A percentile compares a stretch with the other conserved stretches of the same genome.
These are phyloP conservation scores for Globisporangium cederbergense DNA, from an alignment of 352 stramenopile genomes.

Conservation along the genomic window DNA sequence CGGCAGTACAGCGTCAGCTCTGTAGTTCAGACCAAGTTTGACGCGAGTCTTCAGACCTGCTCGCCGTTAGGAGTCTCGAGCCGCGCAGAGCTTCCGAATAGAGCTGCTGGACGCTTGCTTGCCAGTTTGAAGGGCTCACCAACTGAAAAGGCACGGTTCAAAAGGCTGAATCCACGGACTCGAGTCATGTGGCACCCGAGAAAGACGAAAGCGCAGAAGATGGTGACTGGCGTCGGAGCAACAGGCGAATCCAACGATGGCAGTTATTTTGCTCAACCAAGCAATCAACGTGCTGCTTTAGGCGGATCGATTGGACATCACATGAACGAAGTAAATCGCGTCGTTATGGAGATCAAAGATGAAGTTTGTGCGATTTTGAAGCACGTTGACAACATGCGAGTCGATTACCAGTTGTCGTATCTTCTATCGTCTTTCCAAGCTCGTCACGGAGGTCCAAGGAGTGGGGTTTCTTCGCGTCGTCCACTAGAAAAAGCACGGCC, in stretches of 20 bases:
- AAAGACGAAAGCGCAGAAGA: not conserved
- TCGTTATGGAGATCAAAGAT: conserved; percentile 77
- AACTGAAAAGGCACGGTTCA: not conserved
- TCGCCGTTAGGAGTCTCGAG: not conserved
- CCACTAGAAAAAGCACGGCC: conserved; percentile 4
- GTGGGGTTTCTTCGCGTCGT: not conserved
- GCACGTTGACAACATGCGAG: conserved; percentile 49
- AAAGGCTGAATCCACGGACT: not conserved
- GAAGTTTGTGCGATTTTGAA: conserved; percentile 63
- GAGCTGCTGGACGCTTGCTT: not conserved
- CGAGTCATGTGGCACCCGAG: conserved; percentile 1
- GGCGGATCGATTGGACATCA: conserved; percentile 24
- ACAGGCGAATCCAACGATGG: not conserved
- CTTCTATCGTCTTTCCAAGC: conserved; percentile 43
- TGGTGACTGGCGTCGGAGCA: not conserved
- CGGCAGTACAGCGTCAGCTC: conserved; percentile 26
- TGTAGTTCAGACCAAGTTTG: conserved; percentile 2
- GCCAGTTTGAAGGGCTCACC: not conserved
- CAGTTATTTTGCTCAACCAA: not conserved
- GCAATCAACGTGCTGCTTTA: not conserved
- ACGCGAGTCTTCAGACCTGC: not conserved
- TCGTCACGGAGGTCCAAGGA: conserved; percentile 21
- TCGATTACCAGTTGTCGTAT: conserved; percentile 66
- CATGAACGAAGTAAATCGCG: conserved; percentile 38
- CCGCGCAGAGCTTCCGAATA: not conserved